Base-by-base conservation (phyloP, 305 asterid genomes). In the Solanum aculeatissimum region DNA sequence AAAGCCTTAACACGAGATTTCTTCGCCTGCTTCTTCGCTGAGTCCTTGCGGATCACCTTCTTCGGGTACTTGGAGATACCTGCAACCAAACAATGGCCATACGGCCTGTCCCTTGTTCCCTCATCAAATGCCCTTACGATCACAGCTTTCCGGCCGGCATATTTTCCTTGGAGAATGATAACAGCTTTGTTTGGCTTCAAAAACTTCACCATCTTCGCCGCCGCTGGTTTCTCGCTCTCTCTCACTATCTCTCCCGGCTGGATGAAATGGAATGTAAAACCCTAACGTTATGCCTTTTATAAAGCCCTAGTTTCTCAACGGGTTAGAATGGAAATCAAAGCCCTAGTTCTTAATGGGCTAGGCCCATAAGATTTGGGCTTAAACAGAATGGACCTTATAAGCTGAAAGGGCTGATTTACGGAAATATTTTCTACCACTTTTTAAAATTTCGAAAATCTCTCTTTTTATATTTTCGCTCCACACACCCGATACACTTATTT, bases 1-100 rank as follows among this genome's bases (percentile, higher is more conserved):
- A 89, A 89, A 58, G 88, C 85, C 80, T 89, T 89, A 2, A 89
- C 91, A 6, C 91, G 53, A 2, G 91, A 89, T 80, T 89, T 89
- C 87, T 89, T 89, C 13, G 91, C 91, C 78, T 87, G 88, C 88
- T 89, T 89, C 84, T 89, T 89, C 16, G 84, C 87, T 13, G 91
- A 89, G 75, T 89, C 91, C 87, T 87, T 89, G 1, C 89, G 83
- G 78, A 89, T 87, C 25, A 89, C 88, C 86, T 89, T 89, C 89
- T 85, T 83, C 35, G 89, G 89, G 55, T 89, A 89, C 87, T 89
- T 87, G 49, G 87, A 81, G 7, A 89, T 82, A 6, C 91, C 91
- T n/a, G 88, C 87, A 2, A 89, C 88, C 54, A 89, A 42, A 80
- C 91, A 89, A 82, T 87, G 89, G 3, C 89, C 88, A 54, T 89